Evolutionary conservation across 495 filamentous ascomycete genomes (phyloP).

Genomic region (Copromyces sp.): DNA sequence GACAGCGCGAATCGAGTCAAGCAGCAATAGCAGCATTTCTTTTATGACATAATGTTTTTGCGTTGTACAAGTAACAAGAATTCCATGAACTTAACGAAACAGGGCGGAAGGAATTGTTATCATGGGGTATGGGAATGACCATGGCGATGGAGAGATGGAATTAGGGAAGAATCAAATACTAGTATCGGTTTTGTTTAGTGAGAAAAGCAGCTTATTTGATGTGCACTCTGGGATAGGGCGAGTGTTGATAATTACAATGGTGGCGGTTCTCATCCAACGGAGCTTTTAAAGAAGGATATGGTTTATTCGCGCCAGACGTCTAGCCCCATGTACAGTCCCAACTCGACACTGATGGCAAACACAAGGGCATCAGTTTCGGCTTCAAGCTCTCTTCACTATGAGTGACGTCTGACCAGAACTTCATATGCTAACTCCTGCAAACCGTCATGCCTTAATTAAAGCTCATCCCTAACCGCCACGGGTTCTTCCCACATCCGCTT

Average conservation of each 20-base stretch:
- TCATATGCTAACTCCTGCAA: background rate
- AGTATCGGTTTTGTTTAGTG: background rate
- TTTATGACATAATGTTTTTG: background rate
- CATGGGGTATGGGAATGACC: background rate
- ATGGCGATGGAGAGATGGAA: background rate
- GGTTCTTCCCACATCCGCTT: constrained; percentile 78
- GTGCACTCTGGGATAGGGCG: too few species aligned
- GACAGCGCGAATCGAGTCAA: background rate
- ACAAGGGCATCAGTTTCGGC: background rate
- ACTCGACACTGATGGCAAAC: background rate
- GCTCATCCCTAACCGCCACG: constrained; percentile 41
- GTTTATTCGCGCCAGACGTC: background rate
- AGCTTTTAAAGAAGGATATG: too few species aligned
- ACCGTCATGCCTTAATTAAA: constrained; percentile 36
- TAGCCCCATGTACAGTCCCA: background rate
- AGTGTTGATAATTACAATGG: too few species aligned
- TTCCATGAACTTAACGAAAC: background rate
- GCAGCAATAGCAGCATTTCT: background rate
- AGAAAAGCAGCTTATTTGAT: too few species aligned
- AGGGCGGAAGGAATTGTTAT: background rate
- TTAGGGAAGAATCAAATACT: background rate
- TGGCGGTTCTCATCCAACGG: too few species aligned
- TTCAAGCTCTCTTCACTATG: background rate
- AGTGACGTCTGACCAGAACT: background rate
- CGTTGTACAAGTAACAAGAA: background rate